Base-by-base conservation (phyloP, 306 rosid species). In the Trifolium pratense region DNA sequence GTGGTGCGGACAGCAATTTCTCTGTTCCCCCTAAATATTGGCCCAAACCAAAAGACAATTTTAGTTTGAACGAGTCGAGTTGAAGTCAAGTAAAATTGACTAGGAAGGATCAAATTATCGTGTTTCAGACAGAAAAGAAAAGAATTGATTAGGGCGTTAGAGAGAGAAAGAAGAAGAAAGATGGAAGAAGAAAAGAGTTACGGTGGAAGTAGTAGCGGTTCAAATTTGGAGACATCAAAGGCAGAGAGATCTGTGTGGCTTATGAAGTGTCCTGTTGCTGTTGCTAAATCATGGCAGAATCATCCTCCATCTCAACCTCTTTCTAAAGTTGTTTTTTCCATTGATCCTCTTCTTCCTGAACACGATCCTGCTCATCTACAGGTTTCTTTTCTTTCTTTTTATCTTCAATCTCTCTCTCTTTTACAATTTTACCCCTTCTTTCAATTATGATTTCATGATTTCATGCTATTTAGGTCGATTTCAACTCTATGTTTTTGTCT, bases 241-340 rank as follows among this genome's bases (percentile, higher is more conserved):
- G 88, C 97, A 0, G 99, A 94, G 78, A 87, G 92, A 83, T 89
- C 97, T 26, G 99, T 91, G 70, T 94, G 99, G 97, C 72, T 95
- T 73, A 95, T 95, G 99, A 95, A 95, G 91, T 90, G 97, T 29
- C 99, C 97, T 3, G 49, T 86, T 64, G 92, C 76, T 1, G 97
- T 95, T 15, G 90, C 99, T 0, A 95, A 91, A 83, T 87, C 97
- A 14, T 95, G 99, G 99, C 87, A 87, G 75, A 74, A 86, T 70
- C 95, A 90, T 56, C 84, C 92, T 34, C 82, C 90, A 51, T 88
- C 97, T 1, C 97, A 88, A 76, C 91, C 96, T 11, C 84, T 95
- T 53, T 87, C 99, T 17, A 95, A 95, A 80, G 99, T 95, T 67
- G 89, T 95, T 13, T 91, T 95, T 58, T 91, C 99, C 58, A 91